Conservation (phyloP, 768 basidiomycete species). For the Piloderma croceum region DNA sequence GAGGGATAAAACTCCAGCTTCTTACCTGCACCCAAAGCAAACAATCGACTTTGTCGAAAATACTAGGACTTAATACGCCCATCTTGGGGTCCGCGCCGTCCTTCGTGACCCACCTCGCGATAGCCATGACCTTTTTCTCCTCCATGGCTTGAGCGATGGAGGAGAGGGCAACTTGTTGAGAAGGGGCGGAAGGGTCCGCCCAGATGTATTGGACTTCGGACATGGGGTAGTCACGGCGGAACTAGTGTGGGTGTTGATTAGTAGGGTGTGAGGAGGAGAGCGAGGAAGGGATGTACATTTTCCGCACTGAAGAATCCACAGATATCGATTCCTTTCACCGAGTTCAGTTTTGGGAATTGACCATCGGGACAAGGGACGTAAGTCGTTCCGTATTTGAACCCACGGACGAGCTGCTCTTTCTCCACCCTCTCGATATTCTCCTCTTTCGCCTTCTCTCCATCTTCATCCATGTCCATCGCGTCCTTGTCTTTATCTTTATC, state of each 20-base stretch:
- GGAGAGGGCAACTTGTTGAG: constrained; percentile 80
- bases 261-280: constrained; percentile 1
- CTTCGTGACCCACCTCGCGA: constrained; percentile 75
- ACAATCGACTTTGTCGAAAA: constrained; percentile 67
- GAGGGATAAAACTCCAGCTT: neutral
- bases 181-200: constrained; percentile 60
- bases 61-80: constrained; percentile 65
- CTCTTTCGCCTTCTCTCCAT: constrained; percentile 32
- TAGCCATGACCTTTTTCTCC: constrained; percentile 56
- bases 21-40: constrained; percentile 79
- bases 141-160: constrained; percentile 82
- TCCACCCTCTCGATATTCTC: constrained; percentile 53
- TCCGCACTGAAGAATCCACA: constrained; percentile 71
- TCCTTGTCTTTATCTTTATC: constrained; percentile 20
- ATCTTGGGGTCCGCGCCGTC: constrained; percentile 80
- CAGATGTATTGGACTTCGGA: constrained; percentile 84
- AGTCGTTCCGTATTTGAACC: constrained; percentile 87
- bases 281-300: constrained; percentile 42
- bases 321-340: constrained; percentile 82
- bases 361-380: constrained; percentile 84
- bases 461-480: constrained; percentile 29
- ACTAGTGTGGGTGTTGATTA: constrained; percentile 42
- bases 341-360: constrained; percentile 69
- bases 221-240: constrained; percentile 77
- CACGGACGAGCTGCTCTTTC: constrained; percentile 72